Conservation (phyloP, 768 basidiomycete species). For the Leccinum boreale region DNA sequence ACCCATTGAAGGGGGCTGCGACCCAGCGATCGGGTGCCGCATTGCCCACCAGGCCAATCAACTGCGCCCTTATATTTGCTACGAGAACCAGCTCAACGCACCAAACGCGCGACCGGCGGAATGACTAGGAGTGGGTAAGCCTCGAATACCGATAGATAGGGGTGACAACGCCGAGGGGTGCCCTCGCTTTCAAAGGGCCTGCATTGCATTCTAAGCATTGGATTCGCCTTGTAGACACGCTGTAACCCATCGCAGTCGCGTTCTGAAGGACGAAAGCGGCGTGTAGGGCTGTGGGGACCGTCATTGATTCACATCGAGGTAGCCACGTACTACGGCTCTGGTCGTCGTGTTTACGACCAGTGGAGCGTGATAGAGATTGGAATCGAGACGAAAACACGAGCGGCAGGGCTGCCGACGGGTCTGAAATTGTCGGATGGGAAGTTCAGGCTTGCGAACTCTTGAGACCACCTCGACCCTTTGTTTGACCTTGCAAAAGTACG, state of each 20-base stretch:
- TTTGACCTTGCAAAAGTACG: neutral
- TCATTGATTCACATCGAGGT: conserved; percentile 8
- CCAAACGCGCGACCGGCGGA: neutral
- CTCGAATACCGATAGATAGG: neutral
- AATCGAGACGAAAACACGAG: neutral
- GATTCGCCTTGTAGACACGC: conserved; percentile 4
- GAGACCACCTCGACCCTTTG: neutral
- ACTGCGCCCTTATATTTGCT: neutral
- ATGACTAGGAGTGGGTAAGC: neutral
- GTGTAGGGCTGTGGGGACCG: conserved; percentile 12
- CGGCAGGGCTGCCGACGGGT: neutral
- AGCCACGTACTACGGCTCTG: neutral
- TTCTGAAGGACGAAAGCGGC: conserved; percentile 12
- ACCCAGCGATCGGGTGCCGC: neutral
- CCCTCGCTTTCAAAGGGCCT: neutral
- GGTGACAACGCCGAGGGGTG: neutral
- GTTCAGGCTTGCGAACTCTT: neutral
- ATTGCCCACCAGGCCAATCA: neutral
- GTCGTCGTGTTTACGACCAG: conserved; percentile 3
- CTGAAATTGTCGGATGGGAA: neutral
- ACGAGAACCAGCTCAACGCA: neutral
- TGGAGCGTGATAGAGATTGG: neutral
- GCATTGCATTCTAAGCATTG: conserved; percentile 3
- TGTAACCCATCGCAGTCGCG: neutral
- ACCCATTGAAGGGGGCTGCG: neutral